Percentiles rank a stretch among this genome's conserved stretches.
Evolutionary conservation across 2,329 filamentous ascomycete genomes (phyloP).

Genomic region (Colletotrichum incanum): DNA sequence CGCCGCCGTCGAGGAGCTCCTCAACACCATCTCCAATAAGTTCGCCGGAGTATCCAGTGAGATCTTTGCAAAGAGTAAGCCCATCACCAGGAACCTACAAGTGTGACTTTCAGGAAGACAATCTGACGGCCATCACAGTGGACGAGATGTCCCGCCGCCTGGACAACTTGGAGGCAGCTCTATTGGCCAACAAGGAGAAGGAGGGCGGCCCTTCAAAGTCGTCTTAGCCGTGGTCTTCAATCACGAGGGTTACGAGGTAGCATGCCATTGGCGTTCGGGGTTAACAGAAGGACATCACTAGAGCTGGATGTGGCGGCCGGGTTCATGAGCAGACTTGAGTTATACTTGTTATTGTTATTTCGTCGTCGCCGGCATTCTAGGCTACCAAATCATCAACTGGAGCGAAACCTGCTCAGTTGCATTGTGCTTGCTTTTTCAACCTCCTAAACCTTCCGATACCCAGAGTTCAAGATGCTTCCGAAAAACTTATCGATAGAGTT

Average conservation of each 20-base stretch:
- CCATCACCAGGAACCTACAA: background rate
- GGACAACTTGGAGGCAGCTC: slow-evolving; percentile 84
- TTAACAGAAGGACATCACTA: slow-evolving; percentile 19
- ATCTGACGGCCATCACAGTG: slow-evolving; percentile 70
- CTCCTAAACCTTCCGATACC: background rate
- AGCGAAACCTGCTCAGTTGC: slow-evolving; percentile 29
- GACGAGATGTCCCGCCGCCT: slow-evolving; percentile 93
- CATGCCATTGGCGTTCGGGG: slow-evolving; percentile 23
- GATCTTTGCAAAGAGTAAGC: slow-evolving; percentile 88
- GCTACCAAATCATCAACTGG: slow-evolving; percentile 37
- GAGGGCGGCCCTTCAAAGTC: slow-evolving; percentile 56
- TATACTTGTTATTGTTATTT: slow-evolving; percentile 30
- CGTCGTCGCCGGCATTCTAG: slow-evolving; percentile 24
- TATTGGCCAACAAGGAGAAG: slow-evolving; percentile 71
- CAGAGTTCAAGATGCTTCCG: slow-evolving; percentile 16
- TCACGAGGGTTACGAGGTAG: background rate
- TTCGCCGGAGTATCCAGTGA: slow-evolving; percentile 89
- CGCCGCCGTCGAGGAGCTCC: slow-evolving; percentile 86
- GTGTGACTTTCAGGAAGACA: no score
- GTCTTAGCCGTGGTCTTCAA: slow-evolving; percentile 42
- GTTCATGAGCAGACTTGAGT: slow-evolving; percentile 21
- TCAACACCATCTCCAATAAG: slow-evolving; percentile 88
- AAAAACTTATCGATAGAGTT: slow-evolving; percentile 7
- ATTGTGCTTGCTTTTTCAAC: slow-evolving; percentile 26
- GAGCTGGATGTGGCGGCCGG: slow-evolving; percentile 14